Conservation (phyloP, 1,284 basidiomycete species). For the Schizophyllum commune region DNA sequence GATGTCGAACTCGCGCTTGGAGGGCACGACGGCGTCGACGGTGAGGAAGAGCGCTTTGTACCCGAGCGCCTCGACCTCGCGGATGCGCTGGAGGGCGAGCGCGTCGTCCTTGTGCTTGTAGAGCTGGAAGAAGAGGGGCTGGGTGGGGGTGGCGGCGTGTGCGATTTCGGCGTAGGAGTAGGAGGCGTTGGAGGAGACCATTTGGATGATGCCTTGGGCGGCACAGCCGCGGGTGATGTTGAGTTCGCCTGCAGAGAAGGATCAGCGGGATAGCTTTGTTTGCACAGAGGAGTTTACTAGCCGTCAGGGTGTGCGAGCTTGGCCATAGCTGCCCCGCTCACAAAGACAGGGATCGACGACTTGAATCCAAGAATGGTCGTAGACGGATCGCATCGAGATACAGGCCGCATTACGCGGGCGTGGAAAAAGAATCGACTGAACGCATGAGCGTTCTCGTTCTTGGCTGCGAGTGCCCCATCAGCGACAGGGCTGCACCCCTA, state of each 20-base stretch:
- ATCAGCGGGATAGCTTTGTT: no score
- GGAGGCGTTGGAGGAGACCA: slow-evolving; percentile 85
- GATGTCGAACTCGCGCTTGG: slow-evolving; percentile 81
- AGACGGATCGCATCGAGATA: slow-evolving; percentile 64
- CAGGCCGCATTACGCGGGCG: slow-evolving; percentile 69
- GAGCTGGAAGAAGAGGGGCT: slow-evolving; percentile 79
- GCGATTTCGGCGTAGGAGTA: slow-evolving; percentile 70
- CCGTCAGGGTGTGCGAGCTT: slow-evolving; percentile 84
- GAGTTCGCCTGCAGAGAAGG: slow-evolving; percentile 36
- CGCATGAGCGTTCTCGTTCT: slow-evolving; percentile 57
- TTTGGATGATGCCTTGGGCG: slow-evolving; percentile 74
- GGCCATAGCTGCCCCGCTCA: slow-evolving; percentile 83
- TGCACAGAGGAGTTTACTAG: no score
- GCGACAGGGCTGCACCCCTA: not conserved
- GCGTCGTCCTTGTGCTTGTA: slow-evolving; percentile 77
- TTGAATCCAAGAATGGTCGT: slow-evolving; percentile 72
- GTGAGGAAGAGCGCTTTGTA: slow-evolving; percentile 88
- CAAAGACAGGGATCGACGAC: slow-evolving; percentile 78
- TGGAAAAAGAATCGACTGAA: slow-evolving; percentile 80
- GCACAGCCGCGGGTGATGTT: slow-evolving; percentile 77
- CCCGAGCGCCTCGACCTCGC: slow-evolving; percentile 62
- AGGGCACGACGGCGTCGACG: slow-evolving; percentile 82
- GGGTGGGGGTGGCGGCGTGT: slow-evolving; percentile 45
- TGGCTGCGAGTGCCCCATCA: not conserved
- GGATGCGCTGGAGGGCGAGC: slow-evolving; percentile 65